phyloP scores from a whole-genome alignment of 805 yeast genomes.

The Candida namnaoensis region DNA sequence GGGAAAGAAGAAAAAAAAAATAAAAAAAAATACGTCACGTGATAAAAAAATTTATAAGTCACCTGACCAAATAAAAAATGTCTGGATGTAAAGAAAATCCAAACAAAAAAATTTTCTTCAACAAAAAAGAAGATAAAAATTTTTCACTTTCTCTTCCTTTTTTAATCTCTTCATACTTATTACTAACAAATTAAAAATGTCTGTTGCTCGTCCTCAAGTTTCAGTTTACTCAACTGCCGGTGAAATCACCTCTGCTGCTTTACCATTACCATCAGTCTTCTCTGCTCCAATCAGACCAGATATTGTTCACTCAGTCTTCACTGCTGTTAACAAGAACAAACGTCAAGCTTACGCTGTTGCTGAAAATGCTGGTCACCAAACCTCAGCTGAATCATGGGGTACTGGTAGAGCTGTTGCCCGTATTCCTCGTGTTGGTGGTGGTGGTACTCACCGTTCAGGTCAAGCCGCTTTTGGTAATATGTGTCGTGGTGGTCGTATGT shows the following conservation, averaged over 20 bases:
- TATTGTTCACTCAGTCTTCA: constrained; percentile 97
- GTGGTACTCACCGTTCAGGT: constrained; percentile 99
- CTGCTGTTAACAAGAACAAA: constrained; percentile 99
- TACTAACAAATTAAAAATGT: constrained; percentile 27
- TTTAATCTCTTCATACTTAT: neutral
- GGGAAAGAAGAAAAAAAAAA: too few species aligned
- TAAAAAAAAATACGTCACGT: too few species aligned
- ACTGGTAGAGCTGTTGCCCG: constrained; percentile 99
- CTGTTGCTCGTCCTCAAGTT: constrained; percentile 89
- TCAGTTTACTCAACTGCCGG: constrained; percentile 87
- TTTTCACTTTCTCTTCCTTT: neutral
- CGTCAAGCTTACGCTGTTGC: constrained; percentile 99
- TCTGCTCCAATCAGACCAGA: constrained; percentile 99
- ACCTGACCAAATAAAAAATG: too few species aligned
- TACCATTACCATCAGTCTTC: constrained; percentile 98
- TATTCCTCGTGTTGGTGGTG: constrained; percentile 99
- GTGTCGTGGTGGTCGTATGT: constrained; percentile 99
- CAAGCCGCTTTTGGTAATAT: constrained; percentile 99
- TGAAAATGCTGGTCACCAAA: constrained; percentile 99
- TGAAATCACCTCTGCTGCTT: constrained; percentile 72
- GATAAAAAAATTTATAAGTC: too few species aligned
- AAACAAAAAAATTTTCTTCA: too few species aligned
- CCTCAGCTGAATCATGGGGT: constrained; percentile 99
- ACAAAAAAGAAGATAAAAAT: neutral
- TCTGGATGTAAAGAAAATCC: too few species aligned